A percentile compares a stretch with the other conserved stretches of the same genome.
Conservation (phyloP, 257 asterid genomes). For the Solanum arcanum region DNA sequence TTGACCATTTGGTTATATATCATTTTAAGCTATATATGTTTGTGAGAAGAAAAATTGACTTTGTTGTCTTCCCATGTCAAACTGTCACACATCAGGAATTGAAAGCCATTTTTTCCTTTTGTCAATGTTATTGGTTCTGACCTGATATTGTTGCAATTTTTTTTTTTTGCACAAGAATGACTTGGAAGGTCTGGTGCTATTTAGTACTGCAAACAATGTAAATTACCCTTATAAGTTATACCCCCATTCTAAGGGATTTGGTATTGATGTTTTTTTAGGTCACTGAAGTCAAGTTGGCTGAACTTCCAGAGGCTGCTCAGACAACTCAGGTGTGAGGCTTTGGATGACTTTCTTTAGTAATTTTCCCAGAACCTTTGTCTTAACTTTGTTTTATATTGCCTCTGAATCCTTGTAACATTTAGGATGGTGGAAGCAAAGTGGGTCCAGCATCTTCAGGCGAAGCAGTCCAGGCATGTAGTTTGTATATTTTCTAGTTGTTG, state of each 20-base stretch:
- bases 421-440: constrained; percentile 10
- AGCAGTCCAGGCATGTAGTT: constrained; percentile 8
- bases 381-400: neutral
- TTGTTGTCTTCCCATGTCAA: neutral
- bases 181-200: neutral
- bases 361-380: neutral
- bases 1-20: neutral
- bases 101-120: neutral
- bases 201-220: neutral
- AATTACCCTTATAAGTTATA: neutral
- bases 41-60: neutral
- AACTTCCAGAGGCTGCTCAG: constrained; percentile 3
- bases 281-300: constrained; percentile 1
- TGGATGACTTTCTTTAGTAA: neutral
- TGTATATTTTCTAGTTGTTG: neutral
- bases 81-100: neutral
- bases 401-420: neutral
- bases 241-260: neutral
- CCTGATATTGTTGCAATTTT: neutral
- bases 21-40: neutral
- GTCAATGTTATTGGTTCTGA: neutral
- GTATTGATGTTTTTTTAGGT: neutral
- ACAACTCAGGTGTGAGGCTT: constrained; percentile 3
- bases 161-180: neutral
- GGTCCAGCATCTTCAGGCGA: constrained; percentile 1